Evolutionary conservation across 495 filamentous ascomycete genomes (phyloP).

Genomic region (Penicillium flavigenum): DNA sequence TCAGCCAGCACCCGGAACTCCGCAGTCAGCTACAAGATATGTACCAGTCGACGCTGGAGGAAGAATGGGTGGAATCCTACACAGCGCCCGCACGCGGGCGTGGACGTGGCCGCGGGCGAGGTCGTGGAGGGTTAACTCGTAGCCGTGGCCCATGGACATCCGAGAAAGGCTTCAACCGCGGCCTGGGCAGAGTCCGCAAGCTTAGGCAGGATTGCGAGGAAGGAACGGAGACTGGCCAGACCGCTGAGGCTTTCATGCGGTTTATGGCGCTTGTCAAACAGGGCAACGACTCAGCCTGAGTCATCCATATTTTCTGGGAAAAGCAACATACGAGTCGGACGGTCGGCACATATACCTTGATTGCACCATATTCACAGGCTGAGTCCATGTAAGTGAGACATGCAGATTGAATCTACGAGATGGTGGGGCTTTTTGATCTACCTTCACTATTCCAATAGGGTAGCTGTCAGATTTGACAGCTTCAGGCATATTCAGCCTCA

Average conservation of each 20-base stretch:
- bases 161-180: slow-evolving; percentile 49
- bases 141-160: slow-evolving; percentile 44
- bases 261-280: slow-evolving; percentile 41
- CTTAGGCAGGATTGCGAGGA: slow-evolving; percentile 42
- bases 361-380: not conserved
- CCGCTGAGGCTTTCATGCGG: slow-evolving; percentile 43
- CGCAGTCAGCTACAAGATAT: slow-evolving; percentile 51
- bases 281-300: slow-evolving; percentile 16
- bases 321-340: slow-evolving; percentile 4
- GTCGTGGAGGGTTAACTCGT: slow-evolving; percentile 37
- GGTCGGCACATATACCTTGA: not conserved
- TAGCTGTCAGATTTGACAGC: slow-evolving; percentile 11
- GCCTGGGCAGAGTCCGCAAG: slow-evolving; percentile 42
- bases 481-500: slow-evolving; percentile 1
- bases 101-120: slow-evolving; percentile 40
- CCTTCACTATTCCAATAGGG: slow-evolving; percentile 1
- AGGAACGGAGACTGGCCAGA: slow-evolving; percentile 34
- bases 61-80: slow-evolving; percentile 42
- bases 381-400: slow-evolving; percentile 8
- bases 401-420: slow-evolving; percentile 1
- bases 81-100: slow-evolving; percentile 22
- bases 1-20: slow-evolving; percentile 53
- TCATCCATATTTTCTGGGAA: not conserved
- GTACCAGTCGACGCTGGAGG: slow-evolving; percentile 49
- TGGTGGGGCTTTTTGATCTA: slow-evolving; percentile 1